Evolutionary conservation across 1,284 basidiomycete genomes (phyloP), one percentile per base, ranked within the genome.

Genomic region (Ceratorhiza oryzae-sativae): DNA sequence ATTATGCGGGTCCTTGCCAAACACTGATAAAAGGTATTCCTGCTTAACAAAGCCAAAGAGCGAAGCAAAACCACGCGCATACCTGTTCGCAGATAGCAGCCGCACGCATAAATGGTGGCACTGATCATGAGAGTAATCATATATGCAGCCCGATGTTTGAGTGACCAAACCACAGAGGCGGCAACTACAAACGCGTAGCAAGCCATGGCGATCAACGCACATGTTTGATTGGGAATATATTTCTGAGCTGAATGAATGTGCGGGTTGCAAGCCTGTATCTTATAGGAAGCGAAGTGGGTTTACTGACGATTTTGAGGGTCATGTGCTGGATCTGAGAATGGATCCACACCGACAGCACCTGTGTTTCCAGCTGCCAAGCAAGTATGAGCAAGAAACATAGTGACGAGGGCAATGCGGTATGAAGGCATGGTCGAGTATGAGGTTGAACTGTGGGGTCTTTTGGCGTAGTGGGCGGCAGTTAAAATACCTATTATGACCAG

Each of bases 41-140:
- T 15, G n/a, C 6, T 5, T 25, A 32, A 41, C 5, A 0, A 30
- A 20, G 51, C 25, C 25, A 18, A 27, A 25, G 1, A 42, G 42
- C n/a, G 39, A 39, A 15, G 39, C 9, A 32, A 23, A 9, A 8
- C 34, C 12, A 46, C 25, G 18, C 8, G 59, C 39, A n/a, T 42
- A 72, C 76, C 20, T 77, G 83, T 87, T 27, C 88, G 84, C 59
- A 81, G 80, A 1, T 79, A 84, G 56, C 90, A 80, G 23, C 88
- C 88, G 4, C 75, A 8, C 30, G 74, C 72, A 13, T 85, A 77
- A 0, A 84, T 84, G 77, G 86, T 89, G 34, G 82, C 83, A 23
- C 89, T 89, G 60, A 90, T 86, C 12, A 86, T 82, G 84, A 90
- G 86, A 20, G 84, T 81, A 23, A 86, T 76, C 87, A 91, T 89